Conservation (phyloP, 805 yeast species). For the Zygosaccharomyces gambellarensis region DNA sequence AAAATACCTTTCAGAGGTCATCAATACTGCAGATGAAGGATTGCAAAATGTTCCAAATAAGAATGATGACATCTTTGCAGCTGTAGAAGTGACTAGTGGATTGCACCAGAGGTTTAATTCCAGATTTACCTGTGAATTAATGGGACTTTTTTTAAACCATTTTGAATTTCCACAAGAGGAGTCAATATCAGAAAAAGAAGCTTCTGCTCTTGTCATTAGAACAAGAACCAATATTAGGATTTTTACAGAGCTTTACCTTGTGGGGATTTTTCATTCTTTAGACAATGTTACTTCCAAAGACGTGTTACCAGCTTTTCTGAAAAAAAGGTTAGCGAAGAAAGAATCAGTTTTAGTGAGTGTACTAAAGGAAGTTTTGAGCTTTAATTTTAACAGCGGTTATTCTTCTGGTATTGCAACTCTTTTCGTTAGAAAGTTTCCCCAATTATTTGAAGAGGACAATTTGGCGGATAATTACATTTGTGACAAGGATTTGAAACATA, state of each 20-base stretch:
- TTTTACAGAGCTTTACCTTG: constrained; percentile 52
- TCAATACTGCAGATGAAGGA: constrained; percentile 59
- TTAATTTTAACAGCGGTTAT: constrained; percentile 36
- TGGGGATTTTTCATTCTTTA: constrained; percentile 49
- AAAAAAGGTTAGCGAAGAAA: constrained; percentile 32
- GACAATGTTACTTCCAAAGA: constrained; percentile 39
- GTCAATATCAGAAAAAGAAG: constrained; percentile 40
- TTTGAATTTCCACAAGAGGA: constrained; percentile 34
- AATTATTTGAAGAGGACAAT: constrained; percentile 32
- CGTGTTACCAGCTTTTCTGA: constrained; percentile 43
- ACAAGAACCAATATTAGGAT: constrained; percentile 48
- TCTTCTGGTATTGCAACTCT: constrained; percentile 40
- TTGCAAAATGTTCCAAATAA: constrained; percentile 45
- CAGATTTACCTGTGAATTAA: constrained; percentile 47
- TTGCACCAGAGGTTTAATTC: constrained; percentile 69
- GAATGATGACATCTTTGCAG: constrained; percentile 55
- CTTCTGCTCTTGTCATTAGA: constrained; percentile 36
- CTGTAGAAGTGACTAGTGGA: constrained; percentile 62
- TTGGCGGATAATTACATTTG: constrained; percentile 26
- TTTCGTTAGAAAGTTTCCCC: constrained; percentile 47
- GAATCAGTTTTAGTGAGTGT: constrained; percentile 42
- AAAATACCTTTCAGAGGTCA: constrained; percentile 69
- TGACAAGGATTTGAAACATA: constrained; percentile 24
- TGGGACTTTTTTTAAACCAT: constrained; percentile 40
- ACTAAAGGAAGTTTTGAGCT: constrained; percentile 42